Evolutionary conservation across 2,329 filamentous ascomycete genomes (phyloP), one percentile per base, ranked within the genome.

Genomic region (Dendrostoma leiphaemia): DNA sequence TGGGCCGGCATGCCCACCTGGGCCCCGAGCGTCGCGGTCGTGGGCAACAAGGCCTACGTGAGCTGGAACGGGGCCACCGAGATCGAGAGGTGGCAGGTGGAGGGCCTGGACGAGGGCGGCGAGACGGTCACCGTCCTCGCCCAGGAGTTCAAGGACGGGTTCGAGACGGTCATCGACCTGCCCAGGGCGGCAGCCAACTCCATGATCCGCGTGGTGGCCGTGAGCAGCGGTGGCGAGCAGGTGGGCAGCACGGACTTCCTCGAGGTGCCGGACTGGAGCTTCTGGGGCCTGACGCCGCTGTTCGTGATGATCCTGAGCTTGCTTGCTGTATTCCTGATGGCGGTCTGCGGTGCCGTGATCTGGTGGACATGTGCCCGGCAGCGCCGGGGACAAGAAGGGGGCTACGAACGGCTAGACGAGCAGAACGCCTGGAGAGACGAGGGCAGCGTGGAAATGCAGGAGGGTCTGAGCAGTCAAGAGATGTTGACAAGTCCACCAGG

Each of bases 1-100:
- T 60, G 60, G 59, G 46, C 47, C 3, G 60, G 60, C 2, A 54
- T 47, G 32, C 59, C 60, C 10, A 24, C 38, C 23, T 48, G 52
- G 23, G 54, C 45, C 35, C 60, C 46, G 10, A 50, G 45, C 31
- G 40, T 37, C 29, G 40, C 54, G 32, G 48, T 55, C 2, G 49
- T 48, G 41, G 51, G 47, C 37, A 43, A 45, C 43, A 59, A 19
- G 34, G 58, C 41, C 4, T 61, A 57, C 24, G 54, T 57, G 28
- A 62, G 60, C 47, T 62, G 60, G 59, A 59, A 61, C 38, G 59
- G 60, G 1, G 59, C 60, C 17, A 62, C 60, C 9, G 54, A 57
- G 41, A 48, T 62, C 7, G 45, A 31, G 8, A 35, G 47, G 44
- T 61, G 60, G 59, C 49, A 58, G 35, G 49, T 62, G 37, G 59